A percentile compares a stretch with the other conserved stretches of the same genome.
Evolutionary conservation across 1,284 basidiomycete genomes (phyloP).

Genomic region (Puccinia hordei): DNA sequence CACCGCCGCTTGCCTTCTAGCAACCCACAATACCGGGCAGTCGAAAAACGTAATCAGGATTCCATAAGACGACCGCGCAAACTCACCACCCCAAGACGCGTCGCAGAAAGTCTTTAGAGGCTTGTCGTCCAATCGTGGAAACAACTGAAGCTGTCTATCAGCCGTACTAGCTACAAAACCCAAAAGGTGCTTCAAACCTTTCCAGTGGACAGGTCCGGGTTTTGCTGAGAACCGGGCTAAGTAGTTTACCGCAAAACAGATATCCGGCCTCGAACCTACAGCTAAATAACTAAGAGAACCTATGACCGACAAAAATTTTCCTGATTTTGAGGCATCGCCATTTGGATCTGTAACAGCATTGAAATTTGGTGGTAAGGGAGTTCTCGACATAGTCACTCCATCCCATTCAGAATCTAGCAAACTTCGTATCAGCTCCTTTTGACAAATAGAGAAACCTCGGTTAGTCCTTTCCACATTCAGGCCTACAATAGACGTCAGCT

Average conservation of each 20-base stretch:
- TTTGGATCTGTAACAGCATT: background rate
- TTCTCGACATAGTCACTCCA: background rate
- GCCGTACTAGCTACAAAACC: background rate
- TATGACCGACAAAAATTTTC: conserved; percentile 2
- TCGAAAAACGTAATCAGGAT: background rate
- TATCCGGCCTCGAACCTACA: background rate
- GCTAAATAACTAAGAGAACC: conserved; percentile 11
- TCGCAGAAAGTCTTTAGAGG: background rate
- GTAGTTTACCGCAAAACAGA: conserved; percentile 16
- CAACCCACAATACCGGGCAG: background rate
- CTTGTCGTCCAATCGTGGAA: background rate
- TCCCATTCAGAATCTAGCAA: background rate
- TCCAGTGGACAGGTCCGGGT: background rate
- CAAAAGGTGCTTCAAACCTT: background rate
- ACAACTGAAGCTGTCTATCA: background rate
- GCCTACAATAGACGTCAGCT: background rate
- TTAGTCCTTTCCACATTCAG: background rate
- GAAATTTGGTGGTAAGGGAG: conserved; percentile 2
- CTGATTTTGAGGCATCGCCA: background rate
- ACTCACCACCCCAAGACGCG: conserved; percentile 2
- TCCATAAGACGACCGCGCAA: background rate
- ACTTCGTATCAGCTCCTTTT: background rate
- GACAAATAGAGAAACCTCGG: background rate
- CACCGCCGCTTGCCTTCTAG: background rate
- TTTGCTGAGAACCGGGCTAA: conserved; percentile 22